Base-by-base conservation (phyloP, 2,329 filamentous ascomycete genomes). In the Trichophyton rubrum region DNA sequence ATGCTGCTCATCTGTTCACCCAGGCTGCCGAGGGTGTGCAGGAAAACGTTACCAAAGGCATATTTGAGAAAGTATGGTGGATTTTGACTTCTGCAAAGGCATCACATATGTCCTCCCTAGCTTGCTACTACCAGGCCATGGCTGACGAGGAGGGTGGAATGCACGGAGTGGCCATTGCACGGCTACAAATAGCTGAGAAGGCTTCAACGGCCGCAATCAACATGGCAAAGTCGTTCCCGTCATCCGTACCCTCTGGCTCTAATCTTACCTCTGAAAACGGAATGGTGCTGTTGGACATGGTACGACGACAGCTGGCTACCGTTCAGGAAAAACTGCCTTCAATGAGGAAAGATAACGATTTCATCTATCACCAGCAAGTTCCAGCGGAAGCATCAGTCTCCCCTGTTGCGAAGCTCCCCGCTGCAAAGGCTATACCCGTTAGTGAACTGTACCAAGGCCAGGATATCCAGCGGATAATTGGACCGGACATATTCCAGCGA, bases 361-460 rank as follows among this genome's bases (percentile, higher is more conserved):
- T 93, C 73, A 96, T 99, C 71, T 99, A 99, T 70, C 93, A 99
- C 71, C 90, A 97, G 67, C 86, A 85, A 1, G 86, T 99, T 1
- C 92, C 93, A 0, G 85, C 86, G 8, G 90, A 96, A 72, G 88
- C 90, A 3, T 87, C 86, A 30, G 77, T 99, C 11, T 78, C 89
- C 1, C 82, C 87, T 0, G 90, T 99, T 56, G 82, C 90, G 2
- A 99, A 97, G 72, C 80, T 97, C 15, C 90, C 92, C 3, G 95
- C 93, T 1, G 91, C 93, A 6, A 99, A 99, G 73, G 90, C 93
- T 2, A 97, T 99, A 64, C 92, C 93, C 0, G 92, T 99, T 33
- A 95, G 89, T 70, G 95, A 99, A 71, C 79, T 99, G 0, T 99
- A 99, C 69, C 90, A 95, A 61, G 92, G 92, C 1, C 93, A 97